Evolutionary conservation across 805 yeast species (phyloP).

Genomic region (Candida corydali): DNA sequence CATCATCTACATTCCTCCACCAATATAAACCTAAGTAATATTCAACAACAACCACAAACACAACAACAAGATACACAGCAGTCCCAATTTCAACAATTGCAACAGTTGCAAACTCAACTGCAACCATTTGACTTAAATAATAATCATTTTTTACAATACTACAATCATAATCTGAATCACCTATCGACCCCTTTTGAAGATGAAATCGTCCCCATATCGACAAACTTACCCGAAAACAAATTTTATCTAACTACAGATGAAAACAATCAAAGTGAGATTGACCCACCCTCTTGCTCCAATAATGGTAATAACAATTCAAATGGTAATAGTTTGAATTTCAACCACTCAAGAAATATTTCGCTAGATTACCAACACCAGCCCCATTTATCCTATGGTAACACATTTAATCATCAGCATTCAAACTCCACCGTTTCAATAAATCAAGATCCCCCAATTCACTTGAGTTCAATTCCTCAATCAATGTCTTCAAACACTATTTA

Average conservation of each 20-base stretch:
- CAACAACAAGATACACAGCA: slow-evolving; percentile 1
- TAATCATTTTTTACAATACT: not conserved
- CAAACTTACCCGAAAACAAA: slow-evolving; percentile 9
- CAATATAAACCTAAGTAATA: slow-evolving; percentile 4
- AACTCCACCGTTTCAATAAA: slow-evolving; percentile 21
- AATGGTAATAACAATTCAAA: no score
- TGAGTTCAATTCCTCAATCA: slow-evolving; percentile 11
- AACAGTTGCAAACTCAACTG: not conserved
- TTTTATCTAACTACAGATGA: slow-evolving; percentile 3
- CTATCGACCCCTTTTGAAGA: slow-evolving; percentile 1
- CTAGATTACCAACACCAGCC: slow-evolving; percentile 13
- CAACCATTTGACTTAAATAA: no score
- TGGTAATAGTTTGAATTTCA: slow-evolving; percentile 8
- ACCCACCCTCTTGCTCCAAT: not conserved
- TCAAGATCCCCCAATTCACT: slow-evolving; percentile 15
- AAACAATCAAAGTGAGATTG: not conserved
- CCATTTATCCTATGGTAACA: slow-evolving; percentile 6
- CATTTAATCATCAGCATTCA: slow-evolving; percentile 15
- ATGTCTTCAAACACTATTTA: slow-evolving; percentile 22
- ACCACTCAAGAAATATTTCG: slow-evolving; percentile 20
- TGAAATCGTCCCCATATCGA: slow-evolving; percentile 11
- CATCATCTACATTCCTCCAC: not conserved
- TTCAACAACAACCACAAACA: not conserved
- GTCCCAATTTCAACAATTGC: not conserved
- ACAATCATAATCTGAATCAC: slow-evolving; percentile 1